Evolutionary conservation across 2,329 filamentous ascomycete genomes (phyloP), one percentile per base, ranked within the genome.

Genomic region (Calonectria pseudoreteaudii): DNA sequence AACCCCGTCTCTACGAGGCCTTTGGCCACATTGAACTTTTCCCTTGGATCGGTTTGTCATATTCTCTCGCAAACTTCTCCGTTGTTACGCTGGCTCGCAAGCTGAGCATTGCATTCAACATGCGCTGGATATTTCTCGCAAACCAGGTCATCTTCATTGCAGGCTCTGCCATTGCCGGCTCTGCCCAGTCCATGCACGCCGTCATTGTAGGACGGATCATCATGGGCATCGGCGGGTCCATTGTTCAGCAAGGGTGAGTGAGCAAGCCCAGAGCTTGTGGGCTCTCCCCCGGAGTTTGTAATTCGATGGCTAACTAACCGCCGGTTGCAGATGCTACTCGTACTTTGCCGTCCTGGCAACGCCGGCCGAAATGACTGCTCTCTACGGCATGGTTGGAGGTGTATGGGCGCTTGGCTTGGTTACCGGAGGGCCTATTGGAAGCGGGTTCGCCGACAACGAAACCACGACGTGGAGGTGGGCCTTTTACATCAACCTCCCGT

Each of bases 1-100:
- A 91, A 80, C 84, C 84, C 11, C 90, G 89, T 4, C 87, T 92
- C 64, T 92, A 92, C 80, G 84, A 88, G 67, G 89, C 88, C 28
- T 85, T 86, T 56, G 82, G 83, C 7, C 77, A 82, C 14, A 82
- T 86, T 47, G 81, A 85, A 44, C 78, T 86, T 2, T 79, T 87
- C 8, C 82, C 84, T 5, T 86, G 85, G 85, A 80, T 86, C n/a
- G 81, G 79, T 31, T 77, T 86, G 16, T 82, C 80, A 10, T 86
- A 85, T 71, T 82, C 82, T 0, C 74, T 84, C 16, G 81, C 80
- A 69, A 82, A 82, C 73, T 80, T 84, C 20, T 81, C 82, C n/a
- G 73, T 79, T 30, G 81, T 85, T 5, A 83, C 83, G 2, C 73
- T 86, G 13, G 81, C 80, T 20, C 81, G 83, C 56, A 82, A 83